A percentile compares a stretch with the other conserved stretches of the same genome.
These are phyloP conservation scores for Fusarium kyushuense DNA, from an alignment of 2,329 filamentous ascomycete species.

Conservation along the genomic window DNA sequence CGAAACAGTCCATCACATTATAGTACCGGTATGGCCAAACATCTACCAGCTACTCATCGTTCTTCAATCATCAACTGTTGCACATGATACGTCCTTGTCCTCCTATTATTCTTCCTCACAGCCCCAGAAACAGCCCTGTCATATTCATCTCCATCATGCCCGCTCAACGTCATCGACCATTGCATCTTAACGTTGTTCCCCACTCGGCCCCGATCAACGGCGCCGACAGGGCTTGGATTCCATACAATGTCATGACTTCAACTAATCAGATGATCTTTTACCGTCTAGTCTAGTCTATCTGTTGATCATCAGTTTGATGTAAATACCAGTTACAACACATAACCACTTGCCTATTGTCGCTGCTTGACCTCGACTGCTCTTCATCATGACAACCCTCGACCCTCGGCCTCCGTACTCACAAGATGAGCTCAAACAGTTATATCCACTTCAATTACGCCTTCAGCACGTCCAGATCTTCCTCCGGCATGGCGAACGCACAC, in stretches of 20 bases:
- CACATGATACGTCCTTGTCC: not conserved
- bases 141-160: not conserved
- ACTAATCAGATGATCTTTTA: slow-evolving; percentile 1
- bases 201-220: slow-evolving; percentile 32
- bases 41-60: not conserved
- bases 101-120: not conserved
- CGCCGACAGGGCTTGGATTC: slow-evolving; percentile 21
- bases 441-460: slow-evolving; percentile 82
- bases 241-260: slow-evolving; percentile 21
- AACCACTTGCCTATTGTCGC: not conserved
- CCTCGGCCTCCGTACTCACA: slow-evolving; percentile 82
- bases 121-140: not conserved
- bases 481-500: slow-evolving; percentile 84
- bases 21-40: not conserved
- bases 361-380: not conserved
- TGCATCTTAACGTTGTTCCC: not conserved
- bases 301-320: not conserved
- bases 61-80: not conserved
- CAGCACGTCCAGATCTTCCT: slow-evolving; percentile 90
- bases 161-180: slow-evolving; percentile 12
- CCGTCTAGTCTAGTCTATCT: not conserved
- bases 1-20: not conserved
- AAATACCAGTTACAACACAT: not conserved
- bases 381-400: slow-evolving; percentile 79
- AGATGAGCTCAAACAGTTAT: slow-evolving; percentile 83